These are phyloP conservation scores for Leccinum disarticulatum DNA, from an alignment of 768 basidiomycete genomes.

Conservation along the genomic window DNA sequence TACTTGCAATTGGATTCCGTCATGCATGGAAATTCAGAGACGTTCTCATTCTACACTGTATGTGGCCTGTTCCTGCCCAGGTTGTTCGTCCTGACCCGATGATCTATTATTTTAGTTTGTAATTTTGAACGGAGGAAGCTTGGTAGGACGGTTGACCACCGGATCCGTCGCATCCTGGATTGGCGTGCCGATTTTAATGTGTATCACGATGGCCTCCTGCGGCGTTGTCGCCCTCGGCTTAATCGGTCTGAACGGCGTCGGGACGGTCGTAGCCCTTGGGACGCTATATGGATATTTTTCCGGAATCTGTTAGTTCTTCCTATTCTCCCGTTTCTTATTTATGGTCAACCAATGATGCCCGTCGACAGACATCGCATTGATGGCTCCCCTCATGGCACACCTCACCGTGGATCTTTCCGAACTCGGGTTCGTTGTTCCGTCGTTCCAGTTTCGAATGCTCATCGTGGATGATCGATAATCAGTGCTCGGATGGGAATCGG, in stretches of 20 bases:
- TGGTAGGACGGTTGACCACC: constrained; percentile 39
- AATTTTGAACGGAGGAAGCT: constrained; percentile 51
- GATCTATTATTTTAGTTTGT: constrained; percentile 35
- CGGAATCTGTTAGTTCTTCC: constrained; percentile 36
- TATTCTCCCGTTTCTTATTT: not conserved
- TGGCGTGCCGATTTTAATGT: constrained; percentile 46
- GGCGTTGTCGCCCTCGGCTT: constrained; percentile 25
- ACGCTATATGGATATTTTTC: constrained; percentile 48
- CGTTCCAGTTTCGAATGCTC: not conserved
- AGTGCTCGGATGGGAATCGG: not conserved
- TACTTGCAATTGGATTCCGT: not conserved
- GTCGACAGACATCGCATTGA: constrained; percentile 33
- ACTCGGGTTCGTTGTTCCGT: constrained; percentile 39
- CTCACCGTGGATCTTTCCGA: constrained; percentile 38
- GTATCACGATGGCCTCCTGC: constrained; percentile 33
- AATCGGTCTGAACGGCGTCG: constrained; percentile 29
- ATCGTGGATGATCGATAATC: not conserved
- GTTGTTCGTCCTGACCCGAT: not conserved
- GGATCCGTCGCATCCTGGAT: constrained; percentile 34
- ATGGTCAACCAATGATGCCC: not conserved
- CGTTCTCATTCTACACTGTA: constrained; percentile 55
- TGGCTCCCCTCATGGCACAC: constrained; percentile 36
- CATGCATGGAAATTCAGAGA: not conserved
- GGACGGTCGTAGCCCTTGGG: constrained; percentile 39
- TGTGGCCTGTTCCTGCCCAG: not conserved